Conservation (phyloP, 2,329 filamentous ascomycete genomes). For the Golovinomyces cichoracearum region DNA sequence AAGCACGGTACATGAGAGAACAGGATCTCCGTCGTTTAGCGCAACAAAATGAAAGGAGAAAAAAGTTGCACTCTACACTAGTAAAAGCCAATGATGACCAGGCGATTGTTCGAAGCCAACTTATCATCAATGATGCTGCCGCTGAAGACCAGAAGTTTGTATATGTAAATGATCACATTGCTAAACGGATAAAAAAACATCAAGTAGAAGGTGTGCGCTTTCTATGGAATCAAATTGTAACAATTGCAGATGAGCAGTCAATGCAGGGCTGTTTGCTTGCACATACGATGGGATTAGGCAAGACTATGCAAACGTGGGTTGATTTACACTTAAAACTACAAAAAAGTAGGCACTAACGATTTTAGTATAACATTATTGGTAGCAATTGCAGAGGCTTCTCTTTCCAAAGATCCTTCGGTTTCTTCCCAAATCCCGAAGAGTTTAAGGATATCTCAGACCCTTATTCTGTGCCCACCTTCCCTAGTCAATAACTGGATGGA, state of each 20-base stretch:
- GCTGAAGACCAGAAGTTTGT: slow-evolving; percentile 32
- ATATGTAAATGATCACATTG: slow-evolving; percentile 38
- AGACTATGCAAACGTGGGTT: slow-evolving; percentile 39
- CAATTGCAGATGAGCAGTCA: slow-evolving; percentile 19
- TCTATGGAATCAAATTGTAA: slow-evolving; percentile 63
- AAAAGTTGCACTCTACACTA: slow-evolving; percentile 22
- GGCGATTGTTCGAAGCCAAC: slow-evolving; percentile 19
- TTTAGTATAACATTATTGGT: slow-evolving; percentile 46
- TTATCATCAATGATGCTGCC: slow-evolving; percentile 44
- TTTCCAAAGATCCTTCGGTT: slow-evolving; percentile 30
- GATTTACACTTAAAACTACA: background rate
- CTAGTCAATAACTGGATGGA: slow-evolving; percentile 64
- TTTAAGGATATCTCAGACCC: slow-evolving; percentile 33
- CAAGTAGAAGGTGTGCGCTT: slow-evolving; percentile 64
- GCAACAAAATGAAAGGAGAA: slow-evolving; percentile 27
- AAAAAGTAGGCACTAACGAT: background rate
- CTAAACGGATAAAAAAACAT: slow-evolving; percentile 43
- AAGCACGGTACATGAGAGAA: slow-evolving; percentile 23
- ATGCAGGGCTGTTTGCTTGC: slow-evolving; percentile 57
- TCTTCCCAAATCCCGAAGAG: slow-evolving; percentile 39
- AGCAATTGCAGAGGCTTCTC: slow-evolving; percentile 39
- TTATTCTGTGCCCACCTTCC: slow-evolving; percentile 51
- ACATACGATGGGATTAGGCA: slow-evolving; percentile 78
- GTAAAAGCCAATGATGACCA: slow-evolving; percentile 19
- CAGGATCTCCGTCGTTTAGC: slow-evolving; percentile 26